These are phyloP conservation scores for Erythrophleum ivorense DNA, from an alignment of 331 rosid genomes.

Conservation along the genomic window DNA sequence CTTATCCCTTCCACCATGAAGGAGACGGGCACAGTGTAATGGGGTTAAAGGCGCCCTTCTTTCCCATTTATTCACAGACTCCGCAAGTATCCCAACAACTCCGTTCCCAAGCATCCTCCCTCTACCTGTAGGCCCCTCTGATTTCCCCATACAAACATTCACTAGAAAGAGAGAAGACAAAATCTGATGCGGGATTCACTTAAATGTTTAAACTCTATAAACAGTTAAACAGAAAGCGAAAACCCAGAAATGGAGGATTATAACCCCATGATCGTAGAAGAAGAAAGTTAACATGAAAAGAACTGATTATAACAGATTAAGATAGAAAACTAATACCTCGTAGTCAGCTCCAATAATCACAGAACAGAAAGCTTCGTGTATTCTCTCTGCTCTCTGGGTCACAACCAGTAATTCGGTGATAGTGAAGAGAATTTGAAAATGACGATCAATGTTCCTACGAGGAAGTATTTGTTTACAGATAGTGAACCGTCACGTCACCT, in stretches of 20 bases:
- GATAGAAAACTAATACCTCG: background rate
- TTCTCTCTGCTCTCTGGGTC: background rate
- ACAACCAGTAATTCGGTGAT: background rate
- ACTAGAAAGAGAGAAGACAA: background rate
- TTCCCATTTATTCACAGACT: conserved; percentile 89
- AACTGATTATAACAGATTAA: background rate
- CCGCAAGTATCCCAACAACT: conserved; percentile 82
- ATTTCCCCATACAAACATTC: background rate
- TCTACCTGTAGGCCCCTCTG: background rate
- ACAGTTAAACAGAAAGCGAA: background rate
- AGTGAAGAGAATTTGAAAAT: background rate
- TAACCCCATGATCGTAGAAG: background rate
- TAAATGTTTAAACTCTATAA: background rate
- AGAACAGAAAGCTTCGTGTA: background rate
- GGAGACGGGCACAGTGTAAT: conserved; percentile 86
- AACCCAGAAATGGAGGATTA: background rate
- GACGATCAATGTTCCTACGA: background rate
- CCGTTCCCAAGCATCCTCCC: conserved; percentile 86
- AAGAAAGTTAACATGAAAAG: background rate
- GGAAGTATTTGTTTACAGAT: background rate
- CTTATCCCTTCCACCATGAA: conserved; percentile 54
- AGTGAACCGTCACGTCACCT: background rate
- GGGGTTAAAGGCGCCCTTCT: conserved; percentile 92
- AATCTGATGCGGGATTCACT: background rate
- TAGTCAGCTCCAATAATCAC: background rate